These are phyloP conservation scores for Colletotrichum viniferum DNA, from an alignment of 2,329 filamentous ascomycete genomes.

Conservation along the genomic window DNA sequence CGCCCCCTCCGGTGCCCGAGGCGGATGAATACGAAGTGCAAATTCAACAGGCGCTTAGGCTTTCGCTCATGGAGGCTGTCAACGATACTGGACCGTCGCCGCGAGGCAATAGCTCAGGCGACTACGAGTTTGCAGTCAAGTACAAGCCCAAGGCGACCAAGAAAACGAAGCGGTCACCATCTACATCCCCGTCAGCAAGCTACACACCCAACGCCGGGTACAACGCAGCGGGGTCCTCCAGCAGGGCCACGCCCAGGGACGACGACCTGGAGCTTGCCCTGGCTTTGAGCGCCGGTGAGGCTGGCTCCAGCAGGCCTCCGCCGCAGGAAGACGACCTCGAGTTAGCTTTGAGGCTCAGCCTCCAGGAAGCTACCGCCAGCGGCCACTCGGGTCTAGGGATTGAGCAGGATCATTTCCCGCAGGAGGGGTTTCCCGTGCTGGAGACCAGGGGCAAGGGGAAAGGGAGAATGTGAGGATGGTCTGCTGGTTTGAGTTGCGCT, in stretches of 20 bases:
- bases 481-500: background rate
- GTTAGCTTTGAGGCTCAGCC: slow-evolving; percentile 61
- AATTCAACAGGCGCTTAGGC: slow-evolving; percentile 65
- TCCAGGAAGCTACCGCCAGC: background rate
- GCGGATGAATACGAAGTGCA: slow-evolving; percentile 62
- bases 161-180: slow-evolving; percentile 42
- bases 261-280: slow-evolving; percentile 66
- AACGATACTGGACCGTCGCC: slow-evolving; percentile 52
- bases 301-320: slow-evolving; percentile 55
- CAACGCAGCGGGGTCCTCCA: background rate
- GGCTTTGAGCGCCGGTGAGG: slow-evolving; percentile 49
- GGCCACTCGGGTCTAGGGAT: slow-evolving; percentile 34
- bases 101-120: slow-evolving; percentile 47
- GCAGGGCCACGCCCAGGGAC: slow-evolving; percentile 36
- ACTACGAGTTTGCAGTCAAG: slow-evolving; percentile 56
- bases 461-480: slow-evolving; percentile 35
- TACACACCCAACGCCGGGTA: slow-evolving; percentile 31
- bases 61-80: slow-evolving; percentile 63
- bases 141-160: slow-evolving; percentile 47
- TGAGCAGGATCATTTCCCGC: slow-evolving; percentile 19
- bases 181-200: slow-evolving; percentile 38
- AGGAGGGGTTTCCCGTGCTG: slow-evolving; percentile 46
- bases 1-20: slow-evolving; percentile 36
- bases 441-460: slow-evolving; percentile 47
- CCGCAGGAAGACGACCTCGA: slow-evolving; percentile 61